phyloP scores from a whole-genome alignment of 441 rosid species.

The Omphalea diandra region DNA sequence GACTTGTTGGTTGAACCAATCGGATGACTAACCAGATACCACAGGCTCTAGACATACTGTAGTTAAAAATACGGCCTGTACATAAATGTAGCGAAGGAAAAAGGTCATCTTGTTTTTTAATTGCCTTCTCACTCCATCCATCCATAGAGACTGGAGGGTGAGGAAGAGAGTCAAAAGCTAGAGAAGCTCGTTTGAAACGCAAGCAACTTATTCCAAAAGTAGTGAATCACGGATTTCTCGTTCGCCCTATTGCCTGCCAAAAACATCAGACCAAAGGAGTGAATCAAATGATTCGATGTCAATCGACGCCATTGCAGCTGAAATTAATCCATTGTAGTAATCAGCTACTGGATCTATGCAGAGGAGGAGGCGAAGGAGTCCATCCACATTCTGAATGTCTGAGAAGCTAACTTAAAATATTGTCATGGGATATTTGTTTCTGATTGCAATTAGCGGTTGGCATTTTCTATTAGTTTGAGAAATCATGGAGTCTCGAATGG shows the following conservation, averaged over 20 bases:
- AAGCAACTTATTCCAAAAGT: background rate
- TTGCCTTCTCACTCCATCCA: too few species aligned
- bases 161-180: background rate
- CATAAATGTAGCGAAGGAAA: background rate
- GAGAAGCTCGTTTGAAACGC: background rate
- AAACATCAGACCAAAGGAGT: background rate
- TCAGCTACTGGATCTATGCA: background rate
- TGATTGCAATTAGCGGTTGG: background rate
- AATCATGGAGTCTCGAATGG: slow-evolving; percentile 94
- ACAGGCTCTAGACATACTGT: background rate
- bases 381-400: slow-evolving; percentile 1
- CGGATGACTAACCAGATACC: too few species aligned
- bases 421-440: background rate
- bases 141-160: background rate
- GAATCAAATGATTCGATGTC: background rate
- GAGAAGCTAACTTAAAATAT: background rate
- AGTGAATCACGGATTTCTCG: slow-evolving; percentile 9
- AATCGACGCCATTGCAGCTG: slow-evolving; percentile 1
- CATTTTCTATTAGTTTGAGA: too few species aligned
- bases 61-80: background rate
- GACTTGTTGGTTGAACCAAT: background rate
- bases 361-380: background rate
- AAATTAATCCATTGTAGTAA: slow-evolving; percentile 1
- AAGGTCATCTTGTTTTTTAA: background rate
- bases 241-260: background rate